These are phyloP conservation scores for Achaetomiella virescens DNA, from an alignment of 495 filamentous ascomycete species.

Conservation along the genomic window DNA sequence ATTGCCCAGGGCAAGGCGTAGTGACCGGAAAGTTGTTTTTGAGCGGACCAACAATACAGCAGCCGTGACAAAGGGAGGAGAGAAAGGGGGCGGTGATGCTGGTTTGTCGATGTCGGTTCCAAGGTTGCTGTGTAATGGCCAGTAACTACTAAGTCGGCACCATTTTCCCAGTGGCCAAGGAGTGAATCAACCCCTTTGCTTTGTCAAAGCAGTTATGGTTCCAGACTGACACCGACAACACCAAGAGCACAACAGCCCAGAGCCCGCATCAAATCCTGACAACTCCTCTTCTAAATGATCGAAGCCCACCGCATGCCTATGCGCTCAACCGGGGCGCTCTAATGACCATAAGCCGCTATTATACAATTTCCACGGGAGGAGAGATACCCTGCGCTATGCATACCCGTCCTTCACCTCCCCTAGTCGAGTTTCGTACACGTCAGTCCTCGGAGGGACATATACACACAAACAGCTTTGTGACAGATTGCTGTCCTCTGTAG, in stretches of 20 bases:
- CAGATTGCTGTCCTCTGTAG: conserved; percentile 13
- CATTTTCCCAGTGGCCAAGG: background rate
- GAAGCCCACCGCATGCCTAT: conserved; percentile 11
- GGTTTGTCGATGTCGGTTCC: too few species aligned
- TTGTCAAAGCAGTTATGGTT: background rate
- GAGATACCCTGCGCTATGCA: conserved; percentile 35
- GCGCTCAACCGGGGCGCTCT: conserved; percentile 22
- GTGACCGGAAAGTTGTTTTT: too few species aligned
- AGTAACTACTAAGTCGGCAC: too few species aligned
- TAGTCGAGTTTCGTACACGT: conserved; percentile 23
- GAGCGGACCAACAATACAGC: too few species aligned
- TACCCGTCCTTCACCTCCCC: conserved; percentile 14
- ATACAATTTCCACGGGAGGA: conserved; percentile 31
- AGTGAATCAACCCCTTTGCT: background rate
- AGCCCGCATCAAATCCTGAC: background rate
- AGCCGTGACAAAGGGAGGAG: too few species aligned
- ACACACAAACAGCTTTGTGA: conserved; percentile 15
- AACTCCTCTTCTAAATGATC: conserved; percentile 2
- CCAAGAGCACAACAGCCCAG: background rate
- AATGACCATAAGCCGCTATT: conserved; percentile 28
- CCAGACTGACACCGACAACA: background rate
- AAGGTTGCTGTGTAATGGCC: background rate
- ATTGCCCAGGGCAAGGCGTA: too few species aligned
- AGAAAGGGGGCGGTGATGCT: too few species aligned
- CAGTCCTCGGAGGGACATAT: conserved; percentile 8